A percentile compares a stretch with the other conserved stretches of the same genome.
Evolutionary conservation across 768 basidiomycete species (phyloP).

Genomic region (Trametes gibbosa): DNA sequence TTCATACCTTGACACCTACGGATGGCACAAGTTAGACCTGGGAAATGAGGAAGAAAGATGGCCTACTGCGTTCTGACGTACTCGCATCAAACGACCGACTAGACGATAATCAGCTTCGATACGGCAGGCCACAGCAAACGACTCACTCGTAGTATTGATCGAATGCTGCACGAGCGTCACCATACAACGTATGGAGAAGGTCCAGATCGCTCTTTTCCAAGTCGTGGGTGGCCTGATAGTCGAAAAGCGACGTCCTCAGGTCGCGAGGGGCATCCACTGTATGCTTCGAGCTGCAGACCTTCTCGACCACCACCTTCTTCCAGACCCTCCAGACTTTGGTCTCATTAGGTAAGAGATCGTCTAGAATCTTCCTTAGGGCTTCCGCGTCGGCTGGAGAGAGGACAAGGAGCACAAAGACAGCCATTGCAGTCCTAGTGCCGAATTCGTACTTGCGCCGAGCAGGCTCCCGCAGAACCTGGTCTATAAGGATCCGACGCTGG

Average conservation of each 20-base stretch:
- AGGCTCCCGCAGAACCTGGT: background rate
- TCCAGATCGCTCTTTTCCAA: background rate
- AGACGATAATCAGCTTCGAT: background rate
- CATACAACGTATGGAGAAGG: background rate
- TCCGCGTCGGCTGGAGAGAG: slow-evolving; percentile 2
- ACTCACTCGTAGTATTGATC: background rate
- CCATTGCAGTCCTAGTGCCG: slow-evolving; percentile 5
- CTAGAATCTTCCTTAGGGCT: background rate
- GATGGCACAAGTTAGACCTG: too few relatives aligned
- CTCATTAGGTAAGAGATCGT: slow-evolving; percentile 7
- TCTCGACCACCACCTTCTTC: background rate
- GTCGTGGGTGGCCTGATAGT: background rate
- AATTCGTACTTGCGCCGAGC: background rate
- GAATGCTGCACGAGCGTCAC: slow-evolving; percentile 3
- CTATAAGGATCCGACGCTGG: slow-evolving; percentile 10
- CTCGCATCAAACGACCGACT: too few relatives aligned
- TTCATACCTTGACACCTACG: too few relatives aligned
- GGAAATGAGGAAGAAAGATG: too few relatives aligned
- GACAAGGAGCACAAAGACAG: slow-evolving; percentile 4
- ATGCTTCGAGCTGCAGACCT: background rate
- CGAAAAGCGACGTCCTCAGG: background rate
- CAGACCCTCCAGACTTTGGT: slow-evolving; percentile 1
- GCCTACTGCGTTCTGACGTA: too few relatives aligned
- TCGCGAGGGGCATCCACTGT: background rate
- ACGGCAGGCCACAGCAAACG: background rate